Evolutionary conservation across 805 yeast genomes (phyloP), one percentile per base, ranked within the genome.

Genomic region (Wickerhamiella lipophila): DNA sequence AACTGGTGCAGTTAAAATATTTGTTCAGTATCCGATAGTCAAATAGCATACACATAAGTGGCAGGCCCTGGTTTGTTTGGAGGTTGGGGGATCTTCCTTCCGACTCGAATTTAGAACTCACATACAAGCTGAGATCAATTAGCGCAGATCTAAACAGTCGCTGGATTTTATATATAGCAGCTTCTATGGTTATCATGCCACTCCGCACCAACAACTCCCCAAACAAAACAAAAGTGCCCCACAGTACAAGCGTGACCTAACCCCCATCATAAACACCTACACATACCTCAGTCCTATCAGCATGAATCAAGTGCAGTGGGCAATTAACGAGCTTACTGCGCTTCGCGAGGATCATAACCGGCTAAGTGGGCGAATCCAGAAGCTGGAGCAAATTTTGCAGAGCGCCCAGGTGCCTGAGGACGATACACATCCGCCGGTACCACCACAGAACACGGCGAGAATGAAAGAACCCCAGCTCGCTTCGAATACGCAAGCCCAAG

Each of bases 281-380:
- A 32, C 38, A 32, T 32, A 25, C 43, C 23, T 6, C 15, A 40
- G 21, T 25, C 30, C n/a, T 22, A 4, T n/a, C 8, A 23, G 15
- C 30, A 32, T 44, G 47, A 32, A 32, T n/a, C 40, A 44, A 32
- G 21, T 35, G 39, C 47, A 44, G 47, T 44, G 47, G 47, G 47
- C 47, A 18, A 26, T 32, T 3, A 35, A 44, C 4, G 47, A 44
- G 47, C 47, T 44, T 9, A 39, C 40, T 16, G 40, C 27, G 19
- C 40, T 44, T 15, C 34, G 34, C 8, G 47, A 35, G 22, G 47
- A 44, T 40, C 47, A 44, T 35, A 30, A 13, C 29, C 25, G 23
- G 8, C 47, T 44, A 4, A 40, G 39, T 6, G 29, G 39, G 16
- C 39, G 47, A 6, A 44, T 44, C 16, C 38, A 29, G 11, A 25